Evolutionary conservation across 345 rosid genomes (phyloP), one percentile per base, ranked within the genome.

Genomic region (Corchorus capsularis): DNA sequence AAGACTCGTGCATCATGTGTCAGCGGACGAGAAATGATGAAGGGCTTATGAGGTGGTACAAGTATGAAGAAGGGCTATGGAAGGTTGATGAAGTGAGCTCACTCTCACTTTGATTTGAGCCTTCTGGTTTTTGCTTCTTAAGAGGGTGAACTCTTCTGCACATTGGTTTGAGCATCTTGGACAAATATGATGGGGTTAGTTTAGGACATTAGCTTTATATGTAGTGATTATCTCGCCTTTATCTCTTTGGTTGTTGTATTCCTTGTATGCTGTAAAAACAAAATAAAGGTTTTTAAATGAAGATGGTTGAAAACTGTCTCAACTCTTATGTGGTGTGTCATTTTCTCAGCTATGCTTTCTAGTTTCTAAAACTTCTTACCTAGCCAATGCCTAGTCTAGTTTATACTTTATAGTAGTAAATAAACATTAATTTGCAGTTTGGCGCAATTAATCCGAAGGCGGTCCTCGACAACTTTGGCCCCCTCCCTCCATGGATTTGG

Each of bases 11-110:
- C 46, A 73, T 73, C 67, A 88, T 94, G 98, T 94, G 97, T 79
- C 88, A 90, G 69, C 80, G 90, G 75, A 88, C 93, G 2, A 86
- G 57, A 75, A 80, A 7, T 15, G 97, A 94, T 39, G 95, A 90
- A 80, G 98, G 98, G 79, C 79, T 90, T 16, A 82, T 94, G 90
- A 87, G 94, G 76, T 93, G 98, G 98, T 87, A 94, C 69, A 89
- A 76, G 85, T 94, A 93, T 16, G 95, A 93, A 69, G 91, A 91
- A 84, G 94, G 90, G 61, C 81, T 85, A 43, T 93, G 98, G 98
- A 93, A 93, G 77, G 83, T 74, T 4, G 97, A 94, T 66, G 97
- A 91, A 83, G 87, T 80, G 15, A 70, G 78, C 56, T 89, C 93
- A 75, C 90, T 94, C 72, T 80, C 88, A 41, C 82, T 88, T 76